Evolutionary conservation across 352 stramenopile species (phyloP).

Genomic region (Globisporangium camurandrum): DNA sequence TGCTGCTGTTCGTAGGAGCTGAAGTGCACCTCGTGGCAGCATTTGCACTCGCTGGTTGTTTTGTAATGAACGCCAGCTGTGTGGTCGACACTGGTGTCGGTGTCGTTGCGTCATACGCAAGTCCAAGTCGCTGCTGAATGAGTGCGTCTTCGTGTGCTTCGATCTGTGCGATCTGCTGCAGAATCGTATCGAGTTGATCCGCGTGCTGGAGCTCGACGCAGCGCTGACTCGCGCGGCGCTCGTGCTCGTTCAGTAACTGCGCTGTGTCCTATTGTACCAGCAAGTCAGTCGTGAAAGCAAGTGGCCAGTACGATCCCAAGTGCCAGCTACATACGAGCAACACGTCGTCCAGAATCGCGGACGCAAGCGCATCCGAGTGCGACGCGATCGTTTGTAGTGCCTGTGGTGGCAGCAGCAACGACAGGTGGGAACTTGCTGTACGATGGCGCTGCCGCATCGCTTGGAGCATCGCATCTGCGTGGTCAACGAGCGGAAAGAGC

Average conservation of each 20-base stretch:
- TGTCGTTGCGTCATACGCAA: conserved; percentile 18
- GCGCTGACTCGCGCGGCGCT: conserved; percentile 21
- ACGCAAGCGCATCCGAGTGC: conserved; percentile 45
- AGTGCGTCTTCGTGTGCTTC: conserved; percentile 34
- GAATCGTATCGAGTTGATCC: conserved; percentile 39
- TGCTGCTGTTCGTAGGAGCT: neutral
- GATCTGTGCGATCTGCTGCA: conserved; percentile 36
- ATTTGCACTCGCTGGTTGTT: too few species aligned
- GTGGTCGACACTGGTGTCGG: neutral
- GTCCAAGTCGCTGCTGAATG: conserved; percentile 24
- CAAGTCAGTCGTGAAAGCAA: neutral
- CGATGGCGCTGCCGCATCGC: conserved; percentile 29
- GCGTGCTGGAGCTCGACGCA: conserved; percentile 19
- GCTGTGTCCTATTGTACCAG: conserved; percentile 37
- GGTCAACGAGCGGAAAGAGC: conserved; percentile 41
- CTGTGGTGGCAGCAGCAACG: conserved; percentile 24
- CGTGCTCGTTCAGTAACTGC: conserved; percentile 47
- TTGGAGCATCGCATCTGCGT: conserved; percentile 38
- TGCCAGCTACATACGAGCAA: conserved; percentile 30
- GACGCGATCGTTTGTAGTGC: conserved; percentile 33
- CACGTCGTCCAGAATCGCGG: conserved; percentile 53
- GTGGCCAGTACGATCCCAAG: neutral
- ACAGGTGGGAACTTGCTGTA: conserved; percentile 34
- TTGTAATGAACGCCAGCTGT: too few species aligned
- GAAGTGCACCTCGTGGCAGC: too few species aligned